A percentile compares a stretch with the other conserved stretches of the same genome.
These are phyloP conservation scores for Fusarium tupiense DNA, from an alignment of 2,329 filamentous ascomycete species.

Conservation along the genomic window DNA sequence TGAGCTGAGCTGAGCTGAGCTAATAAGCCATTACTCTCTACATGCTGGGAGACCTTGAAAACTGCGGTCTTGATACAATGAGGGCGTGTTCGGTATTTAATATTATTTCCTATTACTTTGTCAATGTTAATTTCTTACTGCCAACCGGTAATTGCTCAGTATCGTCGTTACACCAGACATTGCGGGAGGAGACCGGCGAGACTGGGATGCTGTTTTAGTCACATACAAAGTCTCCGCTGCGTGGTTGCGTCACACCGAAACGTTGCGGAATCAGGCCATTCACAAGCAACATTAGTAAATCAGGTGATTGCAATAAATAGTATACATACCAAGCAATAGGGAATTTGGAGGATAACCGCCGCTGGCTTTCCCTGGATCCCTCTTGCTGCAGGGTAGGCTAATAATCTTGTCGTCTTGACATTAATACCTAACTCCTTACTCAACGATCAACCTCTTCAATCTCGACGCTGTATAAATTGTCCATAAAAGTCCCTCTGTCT, in stretches of 20 bases:
- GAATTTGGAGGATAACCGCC: neutral
- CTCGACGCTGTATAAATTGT: neutral
- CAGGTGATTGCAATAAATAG: neutral
- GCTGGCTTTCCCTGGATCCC: neutral
- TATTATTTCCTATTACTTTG: neutral
- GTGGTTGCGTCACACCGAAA: constrained; percentile 23
- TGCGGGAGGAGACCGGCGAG: neutral
- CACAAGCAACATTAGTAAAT: neutral
- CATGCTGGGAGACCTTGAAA: neutral
- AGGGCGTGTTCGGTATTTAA: neutral
- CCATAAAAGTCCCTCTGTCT: neutral
- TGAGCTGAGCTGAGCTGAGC: constrained; percentile 1
- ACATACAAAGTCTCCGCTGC: neutral
- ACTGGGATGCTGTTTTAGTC: neutral
- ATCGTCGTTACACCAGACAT: neutral
- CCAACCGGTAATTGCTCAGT: neutral
- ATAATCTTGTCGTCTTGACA: neutral
- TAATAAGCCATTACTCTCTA: neutral
- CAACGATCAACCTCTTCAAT: neutral
- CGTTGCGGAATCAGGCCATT: neutral
- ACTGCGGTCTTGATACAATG: neutral
- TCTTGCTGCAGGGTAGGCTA: neutral
- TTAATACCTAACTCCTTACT: neutral
- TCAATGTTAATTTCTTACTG: neutral
- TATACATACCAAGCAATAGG: neutral